Evolutionary conservation across 208 protist species (phyloP), one percentile per base, ranked within the genome.

Genomic region (Trypanosoma conorhini): DNA sequence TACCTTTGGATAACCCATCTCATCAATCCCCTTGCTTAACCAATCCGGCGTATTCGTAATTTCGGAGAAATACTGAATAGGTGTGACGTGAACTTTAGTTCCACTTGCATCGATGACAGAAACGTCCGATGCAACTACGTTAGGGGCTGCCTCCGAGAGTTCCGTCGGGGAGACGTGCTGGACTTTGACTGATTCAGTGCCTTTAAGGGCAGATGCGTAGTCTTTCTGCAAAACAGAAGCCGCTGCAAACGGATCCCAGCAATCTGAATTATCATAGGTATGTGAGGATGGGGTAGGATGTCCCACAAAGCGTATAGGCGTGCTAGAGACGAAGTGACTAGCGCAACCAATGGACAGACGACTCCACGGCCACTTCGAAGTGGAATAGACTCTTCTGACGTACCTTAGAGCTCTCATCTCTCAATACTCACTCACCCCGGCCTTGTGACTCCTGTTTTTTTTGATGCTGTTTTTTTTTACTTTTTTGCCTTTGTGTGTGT

Each of bases 21-120:
- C 13, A 42, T 66, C 1, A 57, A 98, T 44, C 1, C 83, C 88
- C n/a, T 87, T 67, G 30, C 59, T 38, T 13, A 97, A 81, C 86
- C 85, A 91, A 24, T 74, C 52, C 44, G 95, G 92, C 3, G 76
- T 22, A 61, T 83, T 67, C 3, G 24, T 66, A 44, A 96, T 31
- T 19, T 92, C 84, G 19, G 54, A 64, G 72, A 96, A 96, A 31
- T 58, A 65, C 17, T 76, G 51, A 70, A 96, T 62, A n/a, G 92
- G 87, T 42, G 63, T 68, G 35, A 94, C 82, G 10, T 67, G 68
- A 46, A 93, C 81, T 17, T 38, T 26, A 12, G 74, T 35, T 19
- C 85, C 91, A 19, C 76, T 76, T 1, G 57, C 51, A 77, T 93
- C 79, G 8, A 81, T 67, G 9, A 96, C 83, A 33, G 81, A 76